A percentile compares a stretch with the other conserved stretches of the same genome.
Evolutionary conservation across 2,329 filamentous ascomycete species (phyloP).

Genomic region (Nemania bipapillata): DNA sequence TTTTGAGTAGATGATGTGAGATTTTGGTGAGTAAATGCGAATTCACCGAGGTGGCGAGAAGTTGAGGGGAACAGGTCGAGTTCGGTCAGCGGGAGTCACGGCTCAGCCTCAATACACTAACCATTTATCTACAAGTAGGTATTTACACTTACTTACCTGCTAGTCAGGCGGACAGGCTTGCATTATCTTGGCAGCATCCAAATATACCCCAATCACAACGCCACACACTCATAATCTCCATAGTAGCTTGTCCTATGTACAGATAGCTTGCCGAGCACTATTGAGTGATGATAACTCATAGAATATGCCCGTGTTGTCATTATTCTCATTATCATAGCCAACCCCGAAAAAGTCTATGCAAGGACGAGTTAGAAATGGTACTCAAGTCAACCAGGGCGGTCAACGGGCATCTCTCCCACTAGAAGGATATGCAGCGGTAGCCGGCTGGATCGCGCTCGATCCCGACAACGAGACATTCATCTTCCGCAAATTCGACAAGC

Average conservation of each 20-base stretch:
- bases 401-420: not conserved
- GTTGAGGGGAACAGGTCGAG: not conserved
- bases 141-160: not conserved
- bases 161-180: not conserved
- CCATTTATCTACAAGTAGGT: not conserved
- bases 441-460: conserved; percentile 26
- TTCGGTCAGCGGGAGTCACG: not conserved
- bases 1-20: not conserved
- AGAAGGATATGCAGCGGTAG: conserved; percentile 16
- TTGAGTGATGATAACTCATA: not conserved
- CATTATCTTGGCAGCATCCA: not conserved
- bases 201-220: not conserved
- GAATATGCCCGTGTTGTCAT: not conserved
- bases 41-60: not conserved
- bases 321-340: not conserved
- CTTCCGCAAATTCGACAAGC: conserved; percentile 28
- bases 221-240: not conserved
- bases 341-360: not conserved
- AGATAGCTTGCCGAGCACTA: not conserved
- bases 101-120: not conserved
- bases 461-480: conserved; percentile 27
- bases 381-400: not conserved
- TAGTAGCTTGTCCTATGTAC: too few relatives aligned
- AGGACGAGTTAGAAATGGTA: not conserved
- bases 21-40: too few relatives aligned